These are phyloP conservation scores for Murraya paniculata DNA, from an alignment of 345 rosid species.

Conservation along the genomic window DNA sequence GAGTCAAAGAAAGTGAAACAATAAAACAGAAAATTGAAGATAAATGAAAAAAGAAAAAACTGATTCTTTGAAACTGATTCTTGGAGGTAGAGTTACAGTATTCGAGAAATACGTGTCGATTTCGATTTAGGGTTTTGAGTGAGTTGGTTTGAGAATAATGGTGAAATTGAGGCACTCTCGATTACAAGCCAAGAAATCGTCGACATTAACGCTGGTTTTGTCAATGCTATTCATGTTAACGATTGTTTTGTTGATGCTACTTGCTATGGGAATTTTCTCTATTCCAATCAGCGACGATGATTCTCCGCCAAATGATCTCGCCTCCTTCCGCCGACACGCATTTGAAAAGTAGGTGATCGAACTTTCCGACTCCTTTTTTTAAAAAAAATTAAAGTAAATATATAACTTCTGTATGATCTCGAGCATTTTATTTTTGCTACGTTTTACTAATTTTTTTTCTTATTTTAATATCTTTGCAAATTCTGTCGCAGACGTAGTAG, in stretches of 20 bases:
- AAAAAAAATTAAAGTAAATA: too few relatives aligned
- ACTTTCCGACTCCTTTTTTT: not conserved
- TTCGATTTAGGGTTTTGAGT: not conserved
- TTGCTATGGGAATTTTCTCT: conserved; percentile 70
- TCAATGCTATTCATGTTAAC: conserved; percentile 66
- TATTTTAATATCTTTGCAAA: not conserved
- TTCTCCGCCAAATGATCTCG: conserved; percentile 48
- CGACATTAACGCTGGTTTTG: conserved; percentile 49
- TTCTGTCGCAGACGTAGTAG: conserved; percentile 40
- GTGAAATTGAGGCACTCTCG: conserved; percentile 67
- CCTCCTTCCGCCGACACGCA: conserved; percentile 53
- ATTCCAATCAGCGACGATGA: conserved; percentile 55
- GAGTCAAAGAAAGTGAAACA: too few relatives aligned
- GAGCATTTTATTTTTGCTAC: not conserved
- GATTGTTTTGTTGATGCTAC: conserved; percentile 62
- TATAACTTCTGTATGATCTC: too few relatives aligned
- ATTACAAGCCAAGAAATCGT: conserved; percentile 57
- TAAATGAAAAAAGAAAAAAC: too few relatives aligned
- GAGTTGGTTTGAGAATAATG: conserved; percentile 30
- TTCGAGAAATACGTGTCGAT: not conserved
- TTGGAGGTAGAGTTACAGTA: not conserved
- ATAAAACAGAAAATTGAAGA: not conserved
- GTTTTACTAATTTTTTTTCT: not conserved
- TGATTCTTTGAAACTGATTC: too few relatives aligned
- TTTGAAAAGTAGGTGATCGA: conserved; percentile 47